Conservation (phyloP, 352 stramenopile genomes). For the Phytophthora pistaciae region DNA sequence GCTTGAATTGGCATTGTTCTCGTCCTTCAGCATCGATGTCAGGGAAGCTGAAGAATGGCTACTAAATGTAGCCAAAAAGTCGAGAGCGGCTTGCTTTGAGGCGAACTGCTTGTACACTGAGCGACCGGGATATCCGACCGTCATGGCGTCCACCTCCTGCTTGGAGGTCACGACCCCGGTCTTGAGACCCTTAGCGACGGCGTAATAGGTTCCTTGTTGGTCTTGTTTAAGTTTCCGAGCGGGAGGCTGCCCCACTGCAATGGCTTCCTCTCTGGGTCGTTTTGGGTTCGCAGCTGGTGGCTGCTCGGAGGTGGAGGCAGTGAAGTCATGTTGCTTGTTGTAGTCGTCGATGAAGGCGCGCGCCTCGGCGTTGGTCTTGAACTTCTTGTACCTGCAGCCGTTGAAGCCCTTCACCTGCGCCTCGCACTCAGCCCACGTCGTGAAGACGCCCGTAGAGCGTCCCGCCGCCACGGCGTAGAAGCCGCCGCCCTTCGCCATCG, state of each 20-base stretch:
- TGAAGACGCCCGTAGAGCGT: slow-evolving; percentile 62
- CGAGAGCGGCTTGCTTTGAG: slow-evolving; percentile 23
- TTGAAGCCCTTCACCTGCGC: slow-evolving; percentile 67
- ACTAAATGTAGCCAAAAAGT: slow-evolving; percentile 17
- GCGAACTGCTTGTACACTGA: slow-evolving; percentile 23
- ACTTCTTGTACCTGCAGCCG: slow-evolving; percentile 72
- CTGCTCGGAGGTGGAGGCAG: neutral
- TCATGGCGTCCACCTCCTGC: slow-evolving; percentile 34
- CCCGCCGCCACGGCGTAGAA: slow-evolving; percentile 76
- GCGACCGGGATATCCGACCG: slow-evolving; percentile 23
- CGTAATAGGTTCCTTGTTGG: slow-evolving; percentile 31
- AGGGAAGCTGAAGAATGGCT: slow-evolving; percentile 3
- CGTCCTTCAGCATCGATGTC: slow-evolving; percentile 9
- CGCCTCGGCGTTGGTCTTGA: slow-evolving; percentile 56
- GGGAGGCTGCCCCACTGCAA: slow-evolving; percentile 2
- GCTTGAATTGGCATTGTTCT: neutral
- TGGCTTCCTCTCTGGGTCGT: slow-evolving; percentile 18
- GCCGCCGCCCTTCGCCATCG: slow-evolving; percentile 33
- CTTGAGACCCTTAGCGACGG: slow-evolving; percentile 42
- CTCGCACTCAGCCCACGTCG: slow-evolving; percentile 56
- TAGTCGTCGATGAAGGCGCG: slow-evolving; percentile 51
- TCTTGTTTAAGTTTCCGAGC: slow-evolving; percentile 25
- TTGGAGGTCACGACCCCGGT: slow-evolving; percentile 50
- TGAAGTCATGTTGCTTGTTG: neutral
- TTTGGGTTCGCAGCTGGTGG: neutral